Conservation (phyloP, 73 alveolate species). For the Paraurostyla sp. region DNA sequence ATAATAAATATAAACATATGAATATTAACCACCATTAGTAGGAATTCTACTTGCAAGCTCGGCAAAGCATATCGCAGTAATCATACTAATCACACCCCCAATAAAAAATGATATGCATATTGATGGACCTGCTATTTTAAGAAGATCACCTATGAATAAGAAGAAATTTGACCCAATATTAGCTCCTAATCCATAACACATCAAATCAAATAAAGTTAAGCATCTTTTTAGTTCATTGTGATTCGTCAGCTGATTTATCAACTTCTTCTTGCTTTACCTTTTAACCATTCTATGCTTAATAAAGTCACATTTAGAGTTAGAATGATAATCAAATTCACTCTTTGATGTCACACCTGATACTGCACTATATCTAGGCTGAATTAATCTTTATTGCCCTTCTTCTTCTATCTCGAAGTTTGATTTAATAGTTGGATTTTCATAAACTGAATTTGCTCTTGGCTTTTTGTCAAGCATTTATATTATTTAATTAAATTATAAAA, state of each 20-base stretch:
- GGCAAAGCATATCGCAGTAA: not conserved
- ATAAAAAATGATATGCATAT: not conserved
- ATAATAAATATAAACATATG: not conserved
- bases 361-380: not conserved
- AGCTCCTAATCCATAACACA: slow-evolving; percentile 9
- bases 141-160: not conserved
- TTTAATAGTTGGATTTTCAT: no score
- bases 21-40: slow-evolving; percentile 2
- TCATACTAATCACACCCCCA: not conserved
- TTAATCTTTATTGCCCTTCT: not conserved
- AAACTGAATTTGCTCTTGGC: no score
- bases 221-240: not conserved
- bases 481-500: no score
- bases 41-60: slow-evolving; percentile 25
- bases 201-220: not conserved
- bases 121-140: slow-evolving; percentile 4
- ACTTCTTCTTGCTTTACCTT: not conserved
- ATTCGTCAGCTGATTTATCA: not conserved
- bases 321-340: no score
- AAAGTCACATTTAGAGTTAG: not conserved
- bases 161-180: slow-evolving; percentile 4
- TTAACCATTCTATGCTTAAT: not conserved
- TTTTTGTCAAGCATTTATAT: no score
- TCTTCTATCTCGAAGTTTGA: no score
- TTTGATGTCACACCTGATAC: not conserved